Percentiles rank a stretch among this genome's conserved stretches.
phyloP scores from a whole-genome alignment of 2,329 filamentous ascomycete genomes.

The Arthrocladium fulminans region DNA sequence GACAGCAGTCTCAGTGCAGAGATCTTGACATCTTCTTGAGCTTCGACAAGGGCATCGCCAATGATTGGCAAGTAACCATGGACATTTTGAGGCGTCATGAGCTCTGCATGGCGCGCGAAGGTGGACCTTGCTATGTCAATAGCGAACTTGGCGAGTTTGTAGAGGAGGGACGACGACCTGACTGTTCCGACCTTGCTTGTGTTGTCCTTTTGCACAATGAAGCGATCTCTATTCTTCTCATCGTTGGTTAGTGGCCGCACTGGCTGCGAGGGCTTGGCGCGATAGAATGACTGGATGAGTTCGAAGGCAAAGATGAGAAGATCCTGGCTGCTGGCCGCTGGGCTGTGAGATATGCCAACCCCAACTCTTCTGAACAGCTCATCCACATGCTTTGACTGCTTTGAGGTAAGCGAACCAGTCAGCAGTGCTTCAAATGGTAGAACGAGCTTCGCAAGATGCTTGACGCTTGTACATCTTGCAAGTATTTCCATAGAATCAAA shows the following conservation, averaged over 20 bases:
- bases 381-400: constrained; percentile 81
- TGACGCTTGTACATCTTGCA: constrained; percentile 70
- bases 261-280: constrained; percentile 43
- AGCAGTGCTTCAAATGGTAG: constrained; percentile 70
- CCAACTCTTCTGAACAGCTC: constrained; percentile 76
- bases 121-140: constrained; percentile 77
- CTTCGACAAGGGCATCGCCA: constrained; percentile 73
- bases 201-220: constrained; percentile 67
- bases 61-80: constrained; percentile 80
- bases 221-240: constrained; percentile 58
- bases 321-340: constrained; percentile 66
- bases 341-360: constrained; percentile 72
- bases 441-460: constrained; percentile 64
- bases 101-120: constrained; percentile 73
- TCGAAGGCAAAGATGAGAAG: constrained; percentile 93
- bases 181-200: constrained; percentile 50
- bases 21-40: constrained; percentile 87
- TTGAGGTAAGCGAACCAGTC: constrained; percentile 72
- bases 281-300: constrained; percentile 78
- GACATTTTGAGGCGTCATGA: constrained; percentile 72
- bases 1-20: constrained; percentile 77
- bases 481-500: constrained; percentile 95
- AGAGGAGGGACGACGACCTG: constrained; percentile 52
- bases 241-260: constrained; percentile 36
- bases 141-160: constrained; percentile 82